Evolutionary conservation across 768 basidiomycete species (phyloP), one percentile per base, ranked within the genome.

Genomic region (Russula olivacea): DNA sequence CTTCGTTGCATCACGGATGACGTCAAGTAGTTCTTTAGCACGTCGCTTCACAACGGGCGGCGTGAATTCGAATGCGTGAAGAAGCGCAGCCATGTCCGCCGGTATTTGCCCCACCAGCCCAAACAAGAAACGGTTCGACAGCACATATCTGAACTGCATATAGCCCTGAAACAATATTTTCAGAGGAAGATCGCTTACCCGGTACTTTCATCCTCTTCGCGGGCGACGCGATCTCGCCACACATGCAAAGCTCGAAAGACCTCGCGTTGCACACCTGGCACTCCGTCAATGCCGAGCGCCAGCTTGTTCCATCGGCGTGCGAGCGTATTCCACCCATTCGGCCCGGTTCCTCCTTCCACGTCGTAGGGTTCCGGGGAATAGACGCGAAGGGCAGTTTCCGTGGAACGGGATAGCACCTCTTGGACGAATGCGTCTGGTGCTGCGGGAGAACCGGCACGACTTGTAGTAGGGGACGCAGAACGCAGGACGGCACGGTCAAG

Each of bases 181-280:
- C 40, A 14, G 12, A 52, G 21, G 10, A 34, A 25, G 30, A 9
- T 0, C 7, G 74, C 83, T 50, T 71, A 93, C 87, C 87, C 77
- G 10, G 82, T 81, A 70, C 90, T 91, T 74, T 97, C 94, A 71
- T 98, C 95, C 68, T 93, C 89, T 60, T 87, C 83, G 55, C 91
- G 78, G 2, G 91, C 90, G 1, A 86, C 75, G 12, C 72, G 70
- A 72, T 98, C 94, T 62, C 95, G 79, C 95, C 94, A 98, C 38
- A 76, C 77, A 73, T 95, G 91, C 14, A 96, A 77, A 2, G 78
- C 77, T 61, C 78, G 83, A 73, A 89, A 93, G 17, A 93, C 83
- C 40, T 78, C 80, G 32, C 81, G 79, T 65, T 84, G 82, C 64
- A 82, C 72, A 3, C 75, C 72, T 36, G 73, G 76, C 28, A 72